Percentiles rank a stretch among this genome's conserved stretches.
Conservation (phyloP, 164 flowering plant species). For the Liriodendron chinense region DNA sequence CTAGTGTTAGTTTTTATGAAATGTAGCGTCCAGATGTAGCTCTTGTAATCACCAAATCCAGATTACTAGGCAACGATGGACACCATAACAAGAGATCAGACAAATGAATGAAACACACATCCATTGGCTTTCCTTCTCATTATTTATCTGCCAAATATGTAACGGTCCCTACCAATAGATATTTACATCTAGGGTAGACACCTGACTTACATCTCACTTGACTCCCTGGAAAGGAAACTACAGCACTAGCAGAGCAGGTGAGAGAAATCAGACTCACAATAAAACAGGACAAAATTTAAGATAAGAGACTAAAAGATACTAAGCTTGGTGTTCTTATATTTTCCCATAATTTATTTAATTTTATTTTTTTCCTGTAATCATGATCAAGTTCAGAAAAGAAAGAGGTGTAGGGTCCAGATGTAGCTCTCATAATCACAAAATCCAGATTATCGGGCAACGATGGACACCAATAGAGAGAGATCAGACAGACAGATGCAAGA, state of each 20-base stretch:
- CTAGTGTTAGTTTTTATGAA: background rate
- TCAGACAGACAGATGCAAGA: background rate
- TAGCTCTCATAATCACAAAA: conserved; percentile 1
- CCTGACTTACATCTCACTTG: background rate
- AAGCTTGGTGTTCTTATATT: too few species aligned
- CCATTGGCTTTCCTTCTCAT: background rate
- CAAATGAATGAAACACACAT: background rate
- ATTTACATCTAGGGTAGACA: too few species aligned
- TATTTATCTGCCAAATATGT: background rate
- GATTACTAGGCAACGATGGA: background rate
- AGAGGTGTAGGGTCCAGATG: background rate
- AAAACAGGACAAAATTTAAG: background rate
- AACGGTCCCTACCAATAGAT: background rate
- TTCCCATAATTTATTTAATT: too few species aligned
- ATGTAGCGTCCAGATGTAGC: background rate
- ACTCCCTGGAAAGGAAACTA: background rate
- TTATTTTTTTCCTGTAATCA: background rate
- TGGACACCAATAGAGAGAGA: conserved; percentile 1
- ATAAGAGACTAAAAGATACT: background rate
- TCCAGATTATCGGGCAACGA: background rate
- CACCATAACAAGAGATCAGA: background rate
- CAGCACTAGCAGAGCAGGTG: too few species aligned
- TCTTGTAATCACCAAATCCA: background rate
- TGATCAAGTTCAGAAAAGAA: background rate
- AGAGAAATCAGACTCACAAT: too few species aligned